These are phyloP conservation scores for Tricholoma bakamatsutake DNA, from an alignment of 768 basidiomycete genomes.

Conservation along the genomic window DNA sequence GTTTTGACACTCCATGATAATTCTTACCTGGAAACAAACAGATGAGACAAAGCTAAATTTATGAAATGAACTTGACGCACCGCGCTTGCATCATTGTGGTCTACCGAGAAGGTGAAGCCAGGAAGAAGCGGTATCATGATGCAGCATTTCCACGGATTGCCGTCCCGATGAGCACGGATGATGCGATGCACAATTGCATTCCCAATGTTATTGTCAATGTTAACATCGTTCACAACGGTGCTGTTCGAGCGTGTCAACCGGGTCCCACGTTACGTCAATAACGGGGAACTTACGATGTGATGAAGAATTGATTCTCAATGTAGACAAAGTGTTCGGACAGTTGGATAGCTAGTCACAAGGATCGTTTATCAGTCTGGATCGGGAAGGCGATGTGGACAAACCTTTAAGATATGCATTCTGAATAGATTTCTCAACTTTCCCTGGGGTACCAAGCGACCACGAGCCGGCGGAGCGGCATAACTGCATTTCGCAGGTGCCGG, in stretches of 20 bases:
- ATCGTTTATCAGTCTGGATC: background rate
- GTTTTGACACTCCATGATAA: slow-evolving; percentile 95
- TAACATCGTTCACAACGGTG: slow-evolving; percentile 78
- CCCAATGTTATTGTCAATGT: slow-evolving; percentile 90
- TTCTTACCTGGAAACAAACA: slow-evolving; percentile 59
- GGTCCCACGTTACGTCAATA: background rate
- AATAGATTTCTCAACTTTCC: slow-evolving; percentile 83
- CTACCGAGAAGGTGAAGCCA: slow-evolving; percentile 90
- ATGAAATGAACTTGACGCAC: slow-evolving; percentile 38
- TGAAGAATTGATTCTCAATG: slow-evolving; percentile 94
- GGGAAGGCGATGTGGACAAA: slow-evolving; percentile 21
- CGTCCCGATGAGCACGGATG: slow-evolving; percentile 76
- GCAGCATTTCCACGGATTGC: slow-evolving; percentile 86
- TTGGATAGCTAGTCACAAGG: slow-evolving; percentile 62
- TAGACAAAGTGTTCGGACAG: slow-evolving; percentile 97
- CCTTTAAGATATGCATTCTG: slow-evolving; percentile 93
- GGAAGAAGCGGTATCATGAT: slow-evolving; percentile 89
- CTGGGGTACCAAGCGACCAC: slow-evolving; percentile 92
- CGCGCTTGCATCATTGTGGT: slow-evolving; percentile 88
- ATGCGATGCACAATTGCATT: slow-evolving; percentile 91
- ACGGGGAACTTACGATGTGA: slow-evolving; percentile 62
- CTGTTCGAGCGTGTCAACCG: slow-evolving; percentile 29
- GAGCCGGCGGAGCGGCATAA: slow-evolving; percentile 93
- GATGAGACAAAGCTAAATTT: background rate
- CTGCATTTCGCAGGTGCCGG: slow-evolving; percentile 95